phyloP scores from a whole-genome alignment of 345 rosid species.

The Sonneratia caseolaris region DNA sequence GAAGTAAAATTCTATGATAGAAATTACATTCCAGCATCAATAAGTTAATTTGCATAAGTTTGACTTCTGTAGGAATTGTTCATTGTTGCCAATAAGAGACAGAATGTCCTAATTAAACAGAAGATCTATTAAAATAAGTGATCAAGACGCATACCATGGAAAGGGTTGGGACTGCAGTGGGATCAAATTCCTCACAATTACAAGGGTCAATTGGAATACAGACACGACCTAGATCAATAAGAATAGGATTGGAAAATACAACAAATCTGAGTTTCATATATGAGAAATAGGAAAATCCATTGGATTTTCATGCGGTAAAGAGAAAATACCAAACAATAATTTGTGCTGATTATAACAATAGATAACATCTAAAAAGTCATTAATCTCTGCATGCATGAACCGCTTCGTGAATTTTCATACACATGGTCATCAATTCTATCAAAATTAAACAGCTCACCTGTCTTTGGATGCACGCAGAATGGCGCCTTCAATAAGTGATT shows the following conservation, averaged over 20 bases:
- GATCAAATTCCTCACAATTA: constrained; percentile 65
- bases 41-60: neutral
- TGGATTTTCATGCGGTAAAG: neutral
- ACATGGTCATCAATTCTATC: constrained; percentile 5
- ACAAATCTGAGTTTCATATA: neutral
- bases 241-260: neutral
- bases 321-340: neutral
- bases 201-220: constrained; percentile 87
- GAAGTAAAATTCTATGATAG: neutral
- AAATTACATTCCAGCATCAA: neutral
- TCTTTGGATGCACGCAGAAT: constrained; percentile 88
- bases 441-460: constrained; percentile 32
- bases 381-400: neutral
- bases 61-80: neutral
- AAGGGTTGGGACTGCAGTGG: constrained; percentile 38
- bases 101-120: neutral
- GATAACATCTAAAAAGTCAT: neutral
- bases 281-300: neutral
- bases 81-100: neutral
- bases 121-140: neutral
- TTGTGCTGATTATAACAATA: neutral
- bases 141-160: constrained; percentile 6
- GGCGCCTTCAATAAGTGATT: constrained; percentile 98
- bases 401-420: neutral
- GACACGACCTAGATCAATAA: constrained; percentile 51